phyloP scores from a whole-genome alignment of 78 protist genomes.

The Creolimax fragrantissima region DNA sequence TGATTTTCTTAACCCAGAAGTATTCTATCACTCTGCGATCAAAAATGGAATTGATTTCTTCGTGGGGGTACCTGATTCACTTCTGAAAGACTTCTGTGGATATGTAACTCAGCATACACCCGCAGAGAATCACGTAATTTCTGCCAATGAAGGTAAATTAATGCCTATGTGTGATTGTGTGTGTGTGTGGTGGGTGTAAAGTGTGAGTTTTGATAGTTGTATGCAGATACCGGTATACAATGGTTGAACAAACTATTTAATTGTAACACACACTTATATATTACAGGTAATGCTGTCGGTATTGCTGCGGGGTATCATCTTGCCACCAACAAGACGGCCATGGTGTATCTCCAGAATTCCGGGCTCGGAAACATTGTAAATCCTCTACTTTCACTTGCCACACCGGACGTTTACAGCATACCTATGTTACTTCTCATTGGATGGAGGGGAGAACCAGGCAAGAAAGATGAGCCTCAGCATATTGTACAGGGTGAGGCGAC shows the following conservation, averaged over 20 bases:
- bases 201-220: too few relatives aligned
- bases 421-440: conserved; percentile 37
- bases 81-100: conserved; percentile 44
- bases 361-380: conserved; percentile 35
- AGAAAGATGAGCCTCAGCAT: conserved; percentile 62
- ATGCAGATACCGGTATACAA: too few relatives aligned
- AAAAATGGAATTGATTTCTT: conserved; percentile 10
- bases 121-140: conserved; percentile 20
- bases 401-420: conserved; percentile 30
- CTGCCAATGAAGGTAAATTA: conserved; percentile 48
- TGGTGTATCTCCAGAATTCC: conserved; percentile 32
- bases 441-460: conserved; percentile 57
- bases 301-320: conserved; percentile 44
- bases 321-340: conserved; percentile 43
- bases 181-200: too few relatives aligned
- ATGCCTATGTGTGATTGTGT: not conserved
- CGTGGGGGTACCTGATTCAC: conserved; percentile 47
- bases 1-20: conserved; percentile 16
- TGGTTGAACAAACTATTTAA: too few relatives aligned
- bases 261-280: not conserved
- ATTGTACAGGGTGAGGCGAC: conserved; percentile 44
- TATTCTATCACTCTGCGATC: not conserved
- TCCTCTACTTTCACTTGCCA: conserved; percentile 33
- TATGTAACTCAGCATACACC: conserved; percentile 27
- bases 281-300: conserved; percentile 24